A percentile compares a stretch with the other conserved stretches of the same genome.
Evolutionary conservation across 2,329 filamentous ascomycete species (phyloP).

Genomic region (Trichoderma hamatum): DNA sequence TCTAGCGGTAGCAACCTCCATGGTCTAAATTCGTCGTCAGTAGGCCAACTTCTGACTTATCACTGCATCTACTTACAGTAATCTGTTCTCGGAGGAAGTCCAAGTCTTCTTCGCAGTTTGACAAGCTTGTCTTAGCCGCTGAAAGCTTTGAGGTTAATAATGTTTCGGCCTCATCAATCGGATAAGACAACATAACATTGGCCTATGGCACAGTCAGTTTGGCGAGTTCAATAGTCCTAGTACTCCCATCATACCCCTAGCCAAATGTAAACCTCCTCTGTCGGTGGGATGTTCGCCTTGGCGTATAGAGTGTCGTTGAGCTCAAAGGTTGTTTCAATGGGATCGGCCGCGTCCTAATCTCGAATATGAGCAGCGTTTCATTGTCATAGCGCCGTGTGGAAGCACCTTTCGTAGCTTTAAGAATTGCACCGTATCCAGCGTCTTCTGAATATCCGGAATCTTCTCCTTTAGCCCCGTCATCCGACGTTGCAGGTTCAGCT

Average conservation of each 20-base stretch:
- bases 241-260: conserved; percentile 64
- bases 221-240: neutral
- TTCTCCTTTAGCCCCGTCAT: conserved; percentile 85
- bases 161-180: conserved; percentile 80
- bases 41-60: neutral
- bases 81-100: conserved; percentile 97
- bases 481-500: conserved; percentile 85
- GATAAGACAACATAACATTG: conserved; percentile 97
- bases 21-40: conserved; percentile 61
- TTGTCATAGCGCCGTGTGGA: neutral
- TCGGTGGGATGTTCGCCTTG: conserved; percentile 78
- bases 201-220: conserved; percentile 55
- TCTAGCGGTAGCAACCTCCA: conserved; percentile 93
- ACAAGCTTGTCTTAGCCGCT: conserved; percentile 76
- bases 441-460: conserved; percentile 96
- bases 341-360: conserved; percentile 57
- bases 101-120: conserved; percentile 93
- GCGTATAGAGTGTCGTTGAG: conserved; percentile 95
- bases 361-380: conserved; percentile 30
- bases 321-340: conserved; percentile 91
- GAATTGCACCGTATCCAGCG: conserved; percentile 87
- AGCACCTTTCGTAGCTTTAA: conserved; percentile 73
- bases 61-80: conserved; percentile 63
- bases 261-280: conserved; percentile 95
- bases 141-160: conserved; percentile 76